Base-by-base conservation (phyloP, 306 rosid species). In the barrel medic (Medicago truncatula) region DNA sequence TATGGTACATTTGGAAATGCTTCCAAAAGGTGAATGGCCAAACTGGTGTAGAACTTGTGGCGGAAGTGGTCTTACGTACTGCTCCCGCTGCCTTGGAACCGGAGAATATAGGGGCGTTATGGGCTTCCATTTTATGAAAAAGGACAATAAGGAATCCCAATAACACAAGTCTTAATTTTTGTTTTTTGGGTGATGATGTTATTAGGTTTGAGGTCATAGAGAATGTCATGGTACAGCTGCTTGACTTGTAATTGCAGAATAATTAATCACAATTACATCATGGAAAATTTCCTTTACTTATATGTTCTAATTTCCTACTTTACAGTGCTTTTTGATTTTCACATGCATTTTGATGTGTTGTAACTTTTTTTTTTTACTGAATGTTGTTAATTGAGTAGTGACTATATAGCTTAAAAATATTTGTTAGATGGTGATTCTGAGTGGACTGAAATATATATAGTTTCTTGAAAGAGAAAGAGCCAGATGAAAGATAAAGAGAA, bases 21-120 rank as follows among this genome's bases (percentile, higher is more conserved):
- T 95, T 41, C 96, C 97, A 2, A 87, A 90, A 83, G 97, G 98
- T 10, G 90, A 95, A 78, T 95, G 98, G 98, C 98, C 98, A 34
- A 85, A 84, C 75, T 95, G 97, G 98, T 95, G 98, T 80, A 82
- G 79, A 74, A 83, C 86, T 68, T 95, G 98, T 60, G 89, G 97
- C 12, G 97, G 96, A 76, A 90, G 97, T 25, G 97, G 98, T 56
- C 95, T 90, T 54, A 65, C 73, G 82, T 87, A 85, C 81, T 92
- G 97, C 87, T 72, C 90, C 2, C 90, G 97, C n/a, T 95, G 98
- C 80, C 88, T 92, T 54, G 98, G 98, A 25, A 90, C 90, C 0
- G 98, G 97, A 76, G 98, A 95, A 78, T 95, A 89, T 64, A 88
- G 97, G 76, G 85, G 88, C 81, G 81, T 86, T 7, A 89, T 95